Conservation (phyloP, 2,329 filamentous ascomycete genomes). For the Colletotrichum kahawae region DNA sequence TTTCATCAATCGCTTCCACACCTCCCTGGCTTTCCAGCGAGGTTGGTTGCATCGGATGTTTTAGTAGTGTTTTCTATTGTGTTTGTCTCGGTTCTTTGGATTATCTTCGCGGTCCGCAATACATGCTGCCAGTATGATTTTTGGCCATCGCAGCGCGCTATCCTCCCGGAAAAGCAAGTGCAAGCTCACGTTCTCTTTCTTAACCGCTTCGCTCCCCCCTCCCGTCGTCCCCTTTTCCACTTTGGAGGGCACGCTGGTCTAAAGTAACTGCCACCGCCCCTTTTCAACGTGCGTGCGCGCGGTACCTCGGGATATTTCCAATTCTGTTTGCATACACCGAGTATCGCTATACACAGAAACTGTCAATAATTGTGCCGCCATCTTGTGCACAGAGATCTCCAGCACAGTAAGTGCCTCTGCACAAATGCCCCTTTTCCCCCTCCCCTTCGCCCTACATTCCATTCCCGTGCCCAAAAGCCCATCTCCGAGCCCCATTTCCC, state of each 20-base stretch:
- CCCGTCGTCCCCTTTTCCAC: not conserved
- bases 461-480: not conserved
- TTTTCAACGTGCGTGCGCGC: not conserved
- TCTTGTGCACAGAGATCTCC: not conserved
- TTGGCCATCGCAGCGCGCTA: not conserved
- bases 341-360: not conserved
- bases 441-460: not conserved
- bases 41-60: not conserved
- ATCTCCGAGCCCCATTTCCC: not conserved
- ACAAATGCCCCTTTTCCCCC: not conserved
- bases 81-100: not conserved
- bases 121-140: not conserved
- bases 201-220: not conserved
- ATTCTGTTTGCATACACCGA: not conserved
- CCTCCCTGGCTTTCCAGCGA: not conserved
- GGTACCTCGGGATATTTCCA: not conserved
- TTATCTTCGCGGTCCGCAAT: not conserved
- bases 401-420: not conserved
- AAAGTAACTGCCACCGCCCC: not conserved
- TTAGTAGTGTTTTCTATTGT: not conserved
- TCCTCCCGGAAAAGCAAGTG: not conserved
- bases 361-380: not conserved
- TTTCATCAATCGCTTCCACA: not conserved
- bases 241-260: not conserved
- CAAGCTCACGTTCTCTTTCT: not conserved